Conservation (phyloP, 1,139 yeast species). For the Wickerhamomyces sp. region DNA sequence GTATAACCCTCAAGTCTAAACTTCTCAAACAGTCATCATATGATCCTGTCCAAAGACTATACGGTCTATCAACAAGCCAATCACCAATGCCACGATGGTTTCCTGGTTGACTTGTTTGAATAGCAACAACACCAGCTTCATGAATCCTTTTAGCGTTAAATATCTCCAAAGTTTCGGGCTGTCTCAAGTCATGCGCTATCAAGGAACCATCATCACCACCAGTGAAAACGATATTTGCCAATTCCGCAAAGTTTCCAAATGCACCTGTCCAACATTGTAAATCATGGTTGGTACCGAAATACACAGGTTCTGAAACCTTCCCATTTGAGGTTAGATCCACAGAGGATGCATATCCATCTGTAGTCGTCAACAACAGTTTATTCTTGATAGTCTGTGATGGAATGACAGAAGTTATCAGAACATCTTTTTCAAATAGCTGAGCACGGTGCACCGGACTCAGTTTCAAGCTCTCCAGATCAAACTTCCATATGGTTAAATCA, state of each 20-base stretch:
- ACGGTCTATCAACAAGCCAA: constrained; percentile 39
- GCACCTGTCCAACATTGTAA: constrained; percentile 90
- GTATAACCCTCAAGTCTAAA: constrained; percentile 59
- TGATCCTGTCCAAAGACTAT: constrained; percentile 80
- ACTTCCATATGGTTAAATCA: constrained; percentile 57
- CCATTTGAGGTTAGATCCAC: constrained; percentile 26
- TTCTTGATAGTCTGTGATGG: constrained; percentile 42
- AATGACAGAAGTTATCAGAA: constrained; percentile 61
- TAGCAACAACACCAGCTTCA: constrained; percentile 85
- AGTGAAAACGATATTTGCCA: constrained; percentile 60
- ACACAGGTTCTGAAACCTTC: constrained; percentile 9
- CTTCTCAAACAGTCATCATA: constrained; percentile 77
- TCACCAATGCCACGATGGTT: constrained; percentile 21
- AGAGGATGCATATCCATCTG: constrained; percentile 47
- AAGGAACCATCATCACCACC: constrained; percentile 89
- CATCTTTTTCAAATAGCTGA: constrained; percentile 42
- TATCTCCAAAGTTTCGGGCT: constrained; percentile 33
- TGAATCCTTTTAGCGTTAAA: constrained; percentile 63
- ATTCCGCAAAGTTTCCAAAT: constrained; percentile 54
- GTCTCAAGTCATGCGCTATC: constrained; percentile 69
- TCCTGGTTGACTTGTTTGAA: constrained; percentile 42
- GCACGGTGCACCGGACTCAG: constrained; percentile 26
- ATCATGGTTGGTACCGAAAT: constrained; percentile 38
- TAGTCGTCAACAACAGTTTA: constrained; percentile 45
- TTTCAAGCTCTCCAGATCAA: constrained; percentile 14